phyloP scores from a whole-genome alignment of 495 filamentous ascomycete genomes.

The Xylaria cubensis region DNA sequence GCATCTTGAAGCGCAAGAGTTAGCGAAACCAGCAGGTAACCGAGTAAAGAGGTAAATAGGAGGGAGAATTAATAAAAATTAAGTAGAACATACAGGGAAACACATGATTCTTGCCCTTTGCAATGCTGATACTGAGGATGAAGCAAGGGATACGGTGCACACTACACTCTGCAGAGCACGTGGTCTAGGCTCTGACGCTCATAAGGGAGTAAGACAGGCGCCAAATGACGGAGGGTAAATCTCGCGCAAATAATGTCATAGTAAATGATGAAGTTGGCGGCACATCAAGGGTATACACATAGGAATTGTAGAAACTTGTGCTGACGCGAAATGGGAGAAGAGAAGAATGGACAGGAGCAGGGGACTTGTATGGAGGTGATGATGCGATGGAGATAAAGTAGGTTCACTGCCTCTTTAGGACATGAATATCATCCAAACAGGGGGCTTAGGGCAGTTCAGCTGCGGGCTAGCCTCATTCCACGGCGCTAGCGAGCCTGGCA shows the following conservation, averaged over 20 bases:
- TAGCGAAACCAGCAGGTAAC: background rate
- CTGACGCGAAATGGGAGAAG: constrained; percentile 15
- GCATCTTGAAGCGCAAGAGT: constrained; percentile 27
- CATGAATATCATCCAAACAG: background rate
- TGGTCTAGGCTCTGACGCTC: constrained; percentile 6
- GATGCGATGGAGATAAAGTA: constrained; percentile 16
- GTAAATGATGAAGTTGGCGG: constrained; percentile 2
- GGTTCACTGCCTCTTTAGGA: constrained; percentile 6
- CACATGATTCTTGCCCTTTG: constrained; percentile 11
- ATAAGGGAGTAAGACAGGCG: constrained; percentile 15
- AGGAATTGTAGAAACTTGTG: background rate
- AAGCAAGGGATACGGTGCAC: background rate
- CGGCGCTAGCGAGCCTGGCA: constrained; percentile 14
- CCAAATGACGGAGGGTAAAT: constrained; percentile 12
- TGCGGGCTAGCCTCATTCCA: constrained; percentile 20
- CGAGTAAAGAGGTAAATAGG: background rate
- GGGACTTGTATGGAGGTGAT: background rate
- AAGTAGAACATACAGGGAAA: constrained; percentile 11
- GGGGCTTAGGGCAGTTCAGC: constrained; percentile 27
- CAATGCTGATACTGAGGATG: background rate
- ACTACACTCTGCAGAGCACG: constrained; percentile 15
- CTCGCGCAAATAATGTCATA: constrained; percentile 20
- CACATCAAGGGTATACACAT: background rate
- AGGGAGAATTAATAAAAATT: background rate
- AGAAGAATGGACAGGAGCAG: background rate